These are phyloP conservation scores for Hanseniaspora nectarophila DNA, from an alignment of 805 yeast genomes.

Conservation along the genomic window DNA sequence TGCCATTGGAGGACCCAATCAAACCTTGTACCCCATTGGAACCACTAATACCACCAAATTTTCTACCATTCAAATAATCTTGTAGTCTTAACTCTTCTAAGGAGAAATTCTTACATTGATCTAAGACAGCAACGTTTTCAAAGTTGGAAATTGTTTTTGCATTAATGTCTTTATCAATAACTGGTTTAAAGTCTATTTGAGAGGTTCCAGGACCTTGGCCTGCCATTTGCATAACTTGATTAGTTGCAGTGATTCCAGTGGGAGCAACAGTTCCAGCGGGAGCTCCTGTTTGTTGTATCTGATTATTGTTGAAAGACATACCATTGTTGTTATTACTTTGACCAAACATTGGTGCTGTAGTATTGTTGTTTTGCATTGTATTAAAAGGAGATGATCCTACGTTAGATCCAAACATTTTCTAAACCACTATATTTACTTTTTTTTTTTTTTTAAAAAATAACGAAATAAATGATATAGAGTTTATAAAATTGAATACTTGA, in stretches of 20 bases:
- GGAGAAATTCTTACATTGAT: constrained; percentile 70
- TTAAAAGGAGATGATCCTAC: constrained; percentile 10
- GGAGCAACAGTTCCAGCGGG: constrained; percentile 30
- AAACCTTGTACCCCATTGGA: constrained; percentile 29
- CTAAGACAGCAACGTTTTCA: constrained; percentile 78
- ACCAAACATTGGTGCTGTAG: constrained; percentile 8
- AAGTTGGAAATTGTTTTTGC: constrained; percentile 46
- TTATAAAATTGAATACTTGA: too few species aligned
- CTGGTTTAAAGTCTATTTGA: constrained; percentile 54
- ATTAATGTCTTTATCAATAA: constrained; percentile 56
- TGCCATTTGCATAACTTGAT: constrained; percentile 16
- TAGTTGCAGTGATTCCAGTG: constrained; percentile 12
- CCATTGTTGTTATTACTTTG: constrained; percentile 16
- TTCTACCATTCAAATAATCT: constrained; percentile 63
- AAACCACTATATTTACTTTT: neutral
- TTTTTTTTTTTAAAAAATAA: too few species aligned
- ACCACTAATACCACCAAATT: constrained; percentile 25
- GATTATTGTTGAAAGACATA: constrained; percentile 20
- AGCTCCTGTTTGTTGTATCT: constrained; percentile 24
- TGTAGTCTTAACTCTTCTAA: constrained; percentile 80
- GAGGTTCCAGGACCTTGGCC: constrained; percentile 45
- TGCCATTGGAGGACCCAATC: constrained; percentile 20
- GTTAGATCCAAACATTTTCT: constrained; percentile 10
- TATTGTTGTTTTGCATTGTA: constrained; percentile 5
- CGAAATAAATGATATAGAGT: neutral